These are phyloP conservation scores for Oldenlandia corymbosa DNA, from an alignment of 257 asterid genomes.

Conservation along the genomic window DNA sequence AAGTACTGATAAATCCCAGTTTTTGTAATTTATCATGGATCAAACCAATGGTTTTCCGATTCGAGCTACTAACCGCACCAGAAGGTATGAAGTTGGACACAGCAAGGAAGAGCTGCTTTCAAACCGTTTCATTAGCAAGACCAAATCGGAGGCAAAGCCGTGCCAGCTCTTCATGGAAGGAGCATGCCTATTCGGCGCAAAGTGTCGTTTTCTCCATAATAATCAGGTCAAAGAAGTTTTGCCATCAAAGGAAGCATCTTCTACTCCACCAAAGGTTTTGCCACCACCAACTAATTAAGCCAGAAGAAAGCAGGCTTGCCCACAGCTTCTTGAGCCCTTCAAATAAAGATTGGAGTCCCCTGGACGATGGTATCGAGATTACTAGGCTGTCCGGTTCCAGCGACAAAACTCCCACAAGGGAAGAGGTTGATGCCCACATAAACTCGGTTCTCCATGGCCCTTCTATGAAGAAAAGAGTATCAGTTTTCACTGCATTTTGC, in stretches of 20 bases:
- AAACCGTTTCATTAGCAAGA: too few relatives aligned
- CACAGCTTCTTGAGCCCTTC: not conserved
- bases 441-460: slow-evolving; percentile 41
- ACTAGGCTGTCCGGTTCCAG: slow-evolving; percentile 25
- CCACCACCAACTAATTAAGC: not conserved
- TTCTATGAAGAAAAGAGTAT: slow-evolving; percentile 34
- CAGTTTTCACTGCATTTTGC: slow-evolving; percentile 45
- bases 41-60: too few relatives aligned
- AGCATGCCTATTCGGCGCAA: too few relatives aligned
- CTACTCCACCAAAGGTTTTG: slow-evolving; percentile 9
- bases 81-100: too few relatives aligned
- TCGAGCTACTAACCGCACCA: too few relatives aligned
- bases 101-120: too few relatives aligned
- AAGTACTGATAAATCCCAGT: too few relatives aligned
- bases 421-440: slow-evolving; percentile 30
- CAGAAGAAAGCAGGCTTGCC: slow-evolving; percentile 1
- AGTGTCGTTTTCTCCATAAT: slow-evolving; percentile 12
- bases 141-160: too few relatives aligned
- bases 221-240: slow-evolving; percentile 28
- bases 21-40: too few relatives aligned
- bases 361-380: slow-evolving; percentile 35
- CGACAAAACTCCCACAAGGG: slow-evolving; percentile 27
- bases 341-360: slow-evolving; percentile 45
- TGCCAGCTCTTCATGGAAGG: too few relatives aligned
- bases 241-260: slow-evolving; percentile 4